phyloP scores from a whole-genome alignment of 331 rosid genomes.

The Acacia pycnantha region DNA sequence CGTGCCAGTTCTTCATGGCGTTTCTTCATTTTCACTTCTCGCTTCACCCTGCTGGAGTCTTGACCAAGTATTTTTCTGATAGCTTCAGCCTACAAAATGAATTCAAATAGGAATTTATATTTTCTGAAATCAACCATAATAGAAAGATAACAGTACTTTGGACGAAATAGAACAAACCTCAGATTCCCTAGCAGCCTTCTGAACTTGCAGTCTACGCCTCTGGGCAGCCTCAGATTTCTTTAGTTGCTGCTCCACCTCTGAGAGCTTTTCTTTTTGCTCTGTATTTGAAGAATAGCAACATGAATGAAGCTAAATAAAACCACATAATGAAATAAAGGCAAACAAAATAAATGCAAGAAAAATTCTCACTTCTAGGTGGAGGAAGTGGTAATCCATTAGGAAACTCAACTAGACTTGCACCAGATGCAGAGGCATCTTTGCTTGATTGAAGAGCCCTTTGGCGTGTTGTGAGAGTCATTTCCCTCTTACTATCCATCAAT shows the following conservation, averaged over 20 bases:
- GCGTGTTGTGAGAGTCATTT: conserved; percentile 72
- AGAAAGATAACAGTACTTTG: background rate
- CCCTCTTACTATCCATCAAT: conserved; percentile 62
- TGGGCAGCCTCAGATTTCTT: conserved; percentile 98
- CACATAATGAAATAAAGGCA: background rate
- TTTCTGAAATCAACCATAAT: background rate
- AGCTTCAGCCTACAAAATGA: conserved; percentile 75
- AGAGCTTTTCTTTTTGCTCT: conserved; percentile 66
- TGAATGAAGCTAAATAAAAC: background rate
- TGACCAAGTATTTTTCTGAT: conserved; percentile 95
- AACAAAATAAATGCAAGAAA: conserved; percentile 14
- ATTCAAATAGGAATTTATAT: conserved; percentile 11
- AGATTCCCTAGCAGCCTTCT: conserved; percentile 91
- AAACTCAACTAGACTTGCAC: conserved; percentile 69
- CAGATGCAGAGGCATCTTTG: conserved; percentile 62
- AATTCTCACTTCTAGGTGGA: conserved; percentile 86
- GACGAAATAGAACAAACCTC: conserved; percentile 59
- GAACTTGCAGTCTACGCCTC: conserved; percentile 82
- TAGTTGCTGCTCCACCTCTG: conserved; percentile 72
- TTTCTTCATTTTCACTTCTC: conserved; percentile 88
- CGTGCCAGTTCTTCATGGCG: conserved; percentile 87
- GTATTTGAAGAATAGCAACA: conserved; percentile 1
- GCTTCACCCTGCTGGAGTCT: conserved; percentile 89
- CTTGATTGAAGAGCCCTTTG: conserved; percentile 84
- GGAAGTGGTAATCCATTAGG: conserved; percentile 96